Evolutionary conservation across 139 green algal genomes (phyloP).

Genomic region (Ettlia oleoabundans): DNA sequence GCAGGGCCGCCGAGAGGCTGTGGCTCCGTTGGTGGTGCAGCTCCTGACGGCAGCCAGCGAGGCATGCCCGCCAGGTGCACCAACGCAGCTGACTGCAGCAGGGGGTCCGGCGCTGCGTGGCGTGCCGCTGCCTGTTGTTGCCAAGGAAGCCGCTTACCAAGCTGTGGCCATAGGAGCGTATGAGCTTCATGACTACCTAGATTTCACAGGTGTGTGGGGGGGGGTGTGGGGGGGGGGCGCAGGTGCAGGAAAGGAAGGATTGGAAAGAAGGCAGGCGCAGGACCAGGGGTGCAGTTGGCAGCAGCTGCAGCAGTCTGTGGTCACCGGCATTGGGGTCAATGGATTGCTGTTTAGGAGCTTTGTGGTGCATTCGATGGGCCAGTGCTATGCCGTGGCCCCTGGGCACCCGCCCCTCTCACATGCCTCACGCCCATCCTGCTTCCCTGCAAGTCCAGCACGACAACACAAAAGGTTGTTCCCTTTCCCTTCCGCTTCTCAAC

Average conservation of each 20-base stretch:
- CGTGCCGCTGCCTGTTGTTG: conserved; percentile 53
- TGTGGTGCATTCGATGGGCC: no score
- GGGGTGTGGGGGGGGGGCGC: background rate
- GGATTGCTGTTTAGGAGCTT: no score
- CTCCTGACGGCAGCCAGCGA: conserved; percentile 48
- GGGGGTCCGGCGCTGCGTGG: background rate
- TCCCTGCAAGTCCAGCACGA: no score
- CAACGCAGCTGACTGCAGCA: conserved; percentile 31
- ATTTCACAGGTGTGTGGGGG: conserved; percentile 53
- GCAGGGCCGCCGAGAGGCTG: conserved; percentile 58
- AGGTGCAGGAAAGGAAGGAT: background rate
- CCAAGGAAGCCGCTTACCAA: conserved; percentile 88
- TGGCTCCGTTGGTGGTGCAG: conserved; percentile 67
- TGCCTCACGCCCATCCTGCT: no score
- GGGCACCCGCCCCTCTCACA: no score
- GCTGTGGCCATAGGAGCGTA: conserved; percentile 76
- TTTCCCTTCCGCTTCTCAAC: background rate
- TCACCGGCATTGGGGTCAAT: no score
- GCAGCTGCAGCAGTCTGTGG: no score
- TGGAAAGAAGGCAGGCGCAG: background rate
- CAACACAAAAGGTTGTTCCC: background rate
- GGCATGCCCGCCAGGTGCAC: conserved; percentile 41
- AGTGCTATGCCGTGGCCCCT: no score
- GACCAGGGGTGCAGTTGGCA: no score
- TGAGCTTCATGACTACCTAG: conserved; percentile 85